These are phyloP conservation scores for Pythium graminicola DNA, from an alignment of 352 stramenopile species.

Conservation along the genomic window DNA sequence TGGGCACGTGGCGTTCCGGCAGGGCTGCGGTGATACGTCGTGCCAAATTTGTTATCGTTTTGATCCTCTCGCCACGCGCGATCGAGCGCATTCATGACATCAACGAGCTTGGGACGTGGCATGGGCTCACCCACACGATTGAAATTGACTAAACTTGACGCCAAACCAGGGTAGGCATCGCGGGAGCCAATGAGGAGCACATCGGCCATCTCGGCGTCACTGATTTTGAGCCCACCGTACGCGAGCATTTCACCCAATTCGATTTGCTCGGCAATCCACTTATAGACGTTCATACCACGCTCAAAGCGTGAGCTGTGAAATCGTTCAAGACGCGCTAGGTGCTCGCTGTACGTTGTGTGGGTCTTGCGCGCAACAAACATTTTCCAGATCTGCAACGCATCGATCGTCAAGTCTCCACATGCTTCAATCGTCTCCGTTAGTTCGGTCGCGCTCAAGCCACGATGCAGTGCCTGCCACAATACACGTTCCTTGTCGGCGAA, in stretches of 20 bases:
- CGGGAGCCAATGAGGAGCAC: slow-evolving; percentile 16
- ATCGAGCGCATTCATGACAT: slow-evolving; percentile 16
- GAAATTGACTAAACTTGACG: slow-evolving; percentile 10
- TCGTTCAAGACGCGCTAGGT: slow-evolving; percentile 13
- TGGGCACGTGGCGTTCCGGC: no score
- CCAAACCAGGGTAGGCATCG: slow-evolving; percentile 10
- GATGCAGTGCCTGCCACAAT: slow-evolving; percentile 14
- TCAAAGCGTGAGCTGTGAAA: slow-evolving; percentile 18
- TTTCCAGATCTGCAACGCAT: slow-evolving; percentile 11
- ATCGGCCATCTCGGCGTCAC: slow-evolving; percentile 17
- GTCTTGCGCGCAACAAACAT: slow-evolving; percentile 15
- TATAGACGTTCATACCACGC: slow-evolving; percentile 18
- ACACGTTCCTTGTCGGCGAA: slow-evolving; percentile 15
- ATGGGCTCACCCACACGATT: slow-evolving; percentile 17
- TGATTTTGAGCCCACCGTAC: slow-evolving; percentile 18
- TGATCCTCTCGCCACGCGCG: slow-evolving; percentile 14
- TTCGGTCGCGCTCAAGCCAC: slow-evolving; percentile 7
- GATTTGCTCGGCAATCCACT: slow-evolving; percentile 21
- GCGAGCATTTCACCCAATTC: slow-evolving; percentile 18
- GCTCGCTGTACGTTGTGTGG: slow-evolving; percentile 17
- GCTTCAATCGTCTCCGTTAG: slow-evolving; percentile 13
- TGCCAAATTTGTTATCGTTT: background rate
- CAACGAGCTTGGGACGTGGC: slow-evolving; percentile 10
- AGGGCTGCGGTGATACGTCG: background rate
- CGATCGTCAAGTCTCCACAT: background rate